A percentile compares a stretch with the other conserved stretches of the same genome.
Conservation (phyloP, 2,329 filamentous ascomycete species). For the Coniochaeta hoffmannii region DNA sequence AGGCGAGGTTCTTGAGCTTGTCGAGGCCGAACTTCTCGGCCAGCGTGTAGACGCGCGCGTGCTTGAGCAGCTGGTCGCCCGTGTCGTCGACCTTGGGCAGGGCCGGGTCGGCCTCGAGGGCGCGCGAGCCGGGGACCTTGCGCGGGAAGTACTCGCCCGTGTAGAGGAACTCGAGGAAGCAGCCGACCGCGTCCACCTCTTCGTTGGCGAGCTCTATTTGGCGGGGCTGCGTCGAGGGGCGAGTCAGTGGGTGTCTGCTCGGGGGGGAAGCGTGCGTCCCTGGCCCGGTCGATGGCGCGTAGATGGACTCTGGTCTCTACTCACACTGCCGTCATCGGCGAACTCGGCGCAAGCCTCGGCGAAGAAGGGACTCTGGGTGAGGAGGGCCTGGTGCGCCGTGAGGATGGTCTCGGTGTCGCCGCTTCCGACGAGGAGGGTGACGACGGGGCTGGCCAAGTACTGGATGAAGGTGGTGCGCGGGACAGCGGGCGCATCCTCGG, state of each 20-base stretch:
- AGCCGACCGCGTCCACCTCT: constrained; percentile 66
- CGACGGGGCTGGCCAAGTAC: constrained; percentile 62
- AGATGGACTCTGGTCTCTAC: constrained; percentile 17
- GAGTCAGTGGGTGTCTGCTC: constrained; percentile 1
- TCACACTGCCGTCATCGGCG: constrained; percentile 51
- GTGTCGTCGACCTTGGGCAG: constrained; percentile 63
- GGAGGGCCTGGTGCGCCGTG: constrained; percentile 71
- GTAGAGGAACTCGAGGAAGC: constrained; percentile 78
- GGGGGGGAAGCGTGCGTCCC: background rate
- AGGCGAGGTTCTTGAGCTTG: constrained; percentile 66
- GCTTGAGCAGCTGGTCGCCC: constrained; percentile 79
- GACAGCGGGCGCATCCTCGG: constrained; percentile 22
- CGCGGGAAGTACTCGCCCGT: constrained; percentile 81
- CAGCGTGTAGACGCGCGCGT: constrained; percentile 84
- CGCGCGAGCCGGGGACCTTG: constrained; percentile 53
- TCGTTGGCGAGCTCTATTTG: constrained; percentile 62
- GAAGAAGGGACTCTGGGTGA: constrained; percentile 70
- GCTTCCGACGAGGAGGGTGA: constrained; percentile 58
- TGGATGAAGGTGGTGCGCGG: constrained; percentile 39
- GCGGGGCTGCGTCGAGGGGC: constrained; percentile 38
- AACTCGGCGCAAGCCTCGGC: constrained; percentile 55
- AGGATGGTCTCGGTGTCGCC: constrained; percentile 56
- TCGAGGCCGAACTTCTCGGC: constrained; percentile 68
- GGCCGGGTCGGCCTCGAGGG: constrained; percentile 61
- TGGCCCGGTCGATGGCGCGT: background rate